Conservation (phyloP, 1,139 yeast species). For the Sugiyamaella paludigena region DNA sequence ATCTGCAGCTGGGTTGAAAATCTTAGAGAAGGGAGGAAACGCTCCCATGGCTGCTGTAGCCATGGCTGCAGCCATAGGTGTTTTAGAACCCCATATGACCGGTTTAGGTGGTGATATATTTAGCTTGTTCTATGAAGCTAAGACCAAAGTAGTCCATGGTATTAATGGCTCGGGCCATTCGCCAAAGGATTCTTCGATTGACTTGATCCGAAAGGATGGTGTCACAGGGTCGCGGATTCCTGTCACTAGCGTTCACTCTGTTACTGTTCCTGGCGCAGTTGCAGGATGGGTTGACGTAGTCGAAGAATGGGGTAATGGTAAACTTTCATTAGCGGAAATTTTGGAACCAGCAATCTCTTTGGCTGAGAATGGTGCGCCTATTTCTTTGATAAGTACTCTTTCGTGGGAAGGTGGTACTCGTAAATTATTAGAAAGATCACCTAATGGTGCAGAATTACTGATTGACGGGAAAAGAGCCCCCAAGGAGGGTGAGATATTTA, state of each 20-base stretch:
- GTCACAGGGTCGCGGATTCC: conserved; percentile 45
- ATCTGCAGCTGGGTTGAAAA: conserved; percentile 66
- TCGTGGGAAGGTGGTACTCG: conserved; percentile 49
- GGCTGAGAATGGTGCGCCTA: conserved; percentile 66
- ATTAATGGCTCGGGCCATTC: conserved; percentile 78
- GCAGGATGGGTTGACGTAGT: conserved; percentile 75
- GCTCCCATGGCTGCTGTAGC: conserved; percentile 80
- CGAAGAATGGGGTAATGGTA: conserved; percentile 71
- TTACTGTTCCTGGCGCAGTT: conserved; percentile 75
- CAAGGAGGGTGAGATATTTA: conserved; percentile 56
- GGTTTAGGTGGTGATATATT: conserved; percentile 87
- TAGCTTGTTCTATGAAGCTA: conserved; percentile 56
- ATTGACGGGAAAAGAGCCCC: conserved; percentile 47
- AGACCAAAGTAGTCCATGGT: conserved; percentile 55
- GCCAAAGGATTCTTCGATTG: conserved; percentile 52
- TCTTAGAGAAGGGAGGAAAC: conserved; percentile 71
- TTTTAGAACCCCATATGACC: conserved; percentile 73
- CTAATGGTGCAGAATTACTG: conserved; percentile 44
- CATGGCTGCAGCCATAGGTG: conserved; percentile 68
- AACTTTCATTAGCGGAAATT: conserved; percentile 56
- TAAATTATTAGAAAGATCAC: conserved; percentile 41
- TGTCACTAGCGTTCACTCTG: conserved; percentile 52
- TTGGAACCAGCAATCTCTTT: conserved; percentile 68
- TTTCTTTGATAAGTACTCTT: conserved; percentile 55
- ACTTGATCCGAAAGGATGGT: conserved; percentile 47